Conservation (phyloP, 129 eudicot genomes). For the Cynara cardunculus region DNA sequence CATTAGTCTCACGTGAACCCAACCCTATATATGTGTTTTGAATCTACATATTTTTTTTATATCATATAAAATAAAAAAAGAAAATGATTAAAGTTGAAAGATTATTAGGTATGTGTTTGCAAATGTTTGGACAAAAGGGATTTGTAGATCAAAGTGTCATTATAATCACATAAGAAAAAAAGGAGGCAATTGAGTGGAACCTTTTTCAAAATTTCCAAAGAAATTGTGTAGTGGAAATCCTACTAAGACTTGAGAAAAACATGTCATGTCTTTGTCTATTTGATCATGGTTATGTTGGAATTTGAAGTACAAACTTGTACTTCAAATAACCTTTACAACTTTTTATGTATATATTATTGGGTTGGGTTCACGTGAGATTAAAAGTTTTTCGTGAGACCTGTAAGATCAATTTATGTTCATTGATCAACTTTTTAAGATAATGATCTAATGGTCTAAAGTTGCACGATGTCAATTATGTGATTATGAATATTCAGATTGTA, state of each 20-base stretch:
- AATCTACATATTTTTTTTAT: not conserved
- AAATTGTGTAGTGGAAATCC: slow-evolving; percentile 32
- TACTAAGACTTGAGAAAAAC: slow-evolving; percentile 10
- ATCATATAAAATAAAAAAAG: not conserved
- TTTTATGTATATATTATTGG: not conserved
- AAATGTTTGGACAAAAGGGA: slow-evolving; percentile 16
- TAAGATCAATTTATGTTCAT: too few species aligned
- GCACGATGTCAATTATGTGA: too few species aligned
- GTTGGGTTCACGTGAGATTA: too few species aligned
- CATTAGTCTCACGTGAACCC: too few species aligned
- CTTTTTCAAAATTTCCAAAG: slow-evolving; percentile 21
- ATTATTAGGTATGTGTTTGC: slow-evolving; percentile 31
- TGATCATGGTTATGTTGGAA: slow-evolving; percentile 5
- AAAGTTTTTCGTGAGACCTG: too few species aligned
- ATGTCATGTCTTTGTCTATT: slow-evolving; percentile 27
- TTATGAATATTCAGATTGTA: too few species aligned
- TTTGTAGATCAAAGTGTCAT: slow-evolving; percentile 25
- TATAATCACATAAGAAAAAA: slow-evolving; percentile 21
- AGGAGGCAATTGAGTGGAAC: slow-evolving; percentile 21
- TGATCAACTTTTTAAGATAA: too few species aligned
- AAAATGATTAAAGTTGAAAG: slow-evolving; percentile 22
- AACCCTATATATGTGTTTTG: too few species aligned
- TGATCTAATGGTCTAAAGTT: too few species aligned
- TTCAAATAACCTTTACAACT: slow-evolving; percentile 8
- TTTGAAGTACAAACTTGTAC: slow-evolving; percentile 34